phyloP scores from a whole-genome alignment of 2,329 filamentous ascomycete genomes.

The Colletotrichum costaricense region DNA sequence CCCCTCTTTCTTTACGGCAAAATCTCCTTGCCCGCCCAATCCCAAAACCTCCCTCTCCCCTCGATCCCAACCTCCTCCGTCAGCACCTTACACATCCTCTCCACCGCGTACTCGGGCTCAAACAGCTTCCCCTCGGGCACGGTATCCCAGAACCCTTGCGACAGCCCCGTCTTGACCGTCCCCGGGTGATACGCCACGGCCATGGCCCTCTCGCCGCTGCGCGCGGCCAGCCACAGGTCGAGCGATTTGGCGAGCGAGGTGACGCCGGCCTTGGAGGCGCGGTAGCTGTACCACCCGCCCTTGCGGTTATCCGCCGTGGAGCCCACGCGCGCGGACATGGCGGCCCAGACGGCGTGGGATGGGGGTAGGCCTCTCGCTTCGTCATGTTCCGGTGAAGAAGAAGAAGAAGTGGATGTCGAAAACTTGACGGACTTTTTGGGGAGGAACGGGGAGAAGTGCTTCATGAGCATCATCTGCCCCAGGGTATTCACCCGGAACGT shows the following conservation, averaged over 20 bases:
- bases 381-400: background rate
- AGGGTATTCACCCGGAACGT: conserved; percentile 81
- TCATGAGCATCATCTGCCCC: conserved; percentile 80
- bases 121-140: conserved; percentile 73
- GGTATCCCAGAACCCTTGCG: conserved; percentile 76
- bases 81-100: conserved; percentile 71
- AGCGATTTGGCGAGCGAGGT: conserved; percentile 78
- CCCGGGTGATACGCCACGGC: conserved; percentile 82
- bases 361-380: conserved; percentile 41
- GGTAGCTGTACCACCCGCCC: conserved; percentile 87
- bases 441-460: conserved; percentile 78
- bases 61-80: conserved; percentile 56
- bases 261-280: conserved; percentile 79
- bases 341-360: conserved; percentile 72
- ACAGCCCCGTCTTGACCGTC: conserved; percentile 81
- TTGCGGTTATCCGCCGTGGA: conserved; percentile 77
- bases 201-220: conserved; percentile 71
- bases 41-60: conserved; percentile 74
- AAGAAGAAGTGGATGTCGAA: conserved; percentile 1
- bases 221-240: conserved; percentile 72
- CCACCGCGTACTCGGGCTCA: conserved; percentile 72
- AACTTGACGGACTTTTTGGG: conserved; percentile 66
- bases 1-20: conserved; percentile 59
- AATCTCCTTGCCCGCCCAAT: conserved; percentile 75
- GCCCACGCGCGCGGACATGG: conserved; percentile 83